phyloP scores from a whole-genome alignment of 2,329 filamentous ascomycete species.

The Alternaria sp. region DNA sequence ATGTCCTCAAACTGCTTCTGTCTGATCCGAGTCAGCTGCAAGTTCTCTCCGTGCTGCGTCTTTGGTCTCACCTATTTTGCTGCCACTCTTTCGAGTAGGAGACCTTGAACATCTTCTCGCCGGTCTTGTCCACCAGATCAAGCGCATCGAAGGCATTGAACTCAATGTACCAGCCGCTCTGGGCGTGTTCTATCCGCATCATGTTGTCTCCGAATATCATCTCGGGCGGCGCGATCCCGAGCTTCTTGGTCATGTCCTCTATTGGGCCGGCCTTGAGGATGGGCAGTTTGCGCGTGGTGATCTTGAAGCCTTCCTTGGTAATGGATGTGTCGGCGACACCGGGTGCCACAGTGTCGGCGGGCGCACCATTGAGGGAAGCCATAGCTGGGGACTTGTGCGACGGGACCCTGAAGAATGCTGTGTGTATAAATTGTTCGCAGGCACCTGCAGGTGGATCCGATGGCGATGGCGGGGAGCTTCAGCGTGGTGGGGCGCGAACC shows the following conservation, averaged over 20 bases:
- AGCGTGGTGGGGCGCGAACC: constrained; percentile 8
- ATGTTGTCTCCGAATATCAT: constrained; percentile 99
- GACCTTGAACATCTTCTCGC: constrained; percentile 87
- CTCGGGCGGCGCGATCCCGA: constrained; percentile 89
- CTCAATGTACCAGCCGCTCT: constrained; percentile 75
- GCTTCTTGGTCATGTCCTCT: constrained; percentile 77
- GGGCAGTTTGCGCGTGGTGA: constrained; percentile 86
- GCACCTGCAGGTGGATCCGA: constrained; percentile 12
- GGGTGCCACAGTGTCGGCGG: constrained; percentile 42
- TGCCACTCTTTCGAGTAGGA: constrained; percentile 92
- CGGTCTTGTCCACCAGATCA: constrained; percentile 93
- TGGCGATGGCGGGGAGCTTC: constrained; percentile 17
- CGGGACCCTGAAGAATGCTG: not conserved
- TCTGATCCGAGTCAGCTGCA: constrained; percentile 54
- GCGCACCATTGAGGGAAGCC: constrained; percentile 41
- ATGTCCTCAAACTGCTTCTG: constrained; percentile 84
- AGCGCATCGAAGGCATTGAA: constrained; percentile 90
- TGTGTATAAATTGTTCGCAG: not conserved
- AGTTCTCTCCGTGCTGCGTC: not conserved
- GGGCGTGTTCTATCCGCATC: constrained; percentile 74
- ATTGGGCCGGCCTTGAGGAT: constrained; percentile 93
- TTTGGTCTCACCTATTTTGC: constrained; percentile 61
- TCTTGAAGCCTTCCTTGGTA: constrained; percentile 65
- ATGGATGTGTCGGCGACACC: constrained; percentile 45
- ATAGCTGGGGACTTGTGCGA: constrained; percentile 11